Evolutionary conservation across 129 eudicot genomes (phyloP).

Genomic region (Silybum marianum): DNA sequence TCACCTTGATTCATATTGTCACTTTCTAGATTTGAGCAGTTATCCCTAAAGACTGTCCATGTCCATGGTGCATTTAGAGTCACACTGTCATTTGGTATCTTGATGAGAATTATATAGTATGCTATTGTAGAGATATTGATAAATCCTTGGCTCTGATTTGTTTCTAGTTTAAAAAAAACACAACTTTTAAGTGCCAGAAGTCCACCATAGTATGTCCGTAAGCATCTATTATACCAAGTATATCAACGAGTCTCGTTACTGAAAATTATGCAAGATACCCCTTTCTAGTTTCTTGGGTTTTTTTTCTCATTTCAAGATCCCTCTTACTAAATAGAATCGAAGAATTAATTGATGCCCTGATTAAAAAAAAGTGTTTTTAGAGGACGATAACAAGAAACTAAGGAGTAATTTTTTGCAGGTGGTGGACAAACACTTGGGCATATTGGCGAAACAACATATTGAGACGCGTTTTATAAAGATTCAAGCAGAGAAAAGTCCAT

Average conservation of each 20-base stretch:
- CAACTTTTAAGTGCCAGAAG: not conserved
- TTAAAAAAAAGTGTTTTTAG: not conserved
- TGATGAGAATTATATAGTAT: too few relatives aligned
- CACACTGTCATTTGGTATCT: too few relatives aligned
- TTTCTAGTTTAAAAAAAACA: not conserved
- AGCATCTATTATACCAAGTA: not conserved
- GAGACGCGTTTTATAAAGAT: conserved; percentile 94
- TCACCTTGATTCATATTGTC: too few relatives aligned
- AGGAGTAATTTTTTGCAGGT: conserved; percentile 57
- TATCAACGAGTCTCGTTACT: not conserved
- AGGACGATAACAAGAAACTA: not conserved
- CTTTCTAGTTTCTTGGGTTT: not conserved
- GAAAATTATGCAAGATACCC: not conserved
- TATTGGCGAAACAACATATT: conserved; percentile 88
- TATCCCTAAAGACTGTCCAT: too few relatives aligned
- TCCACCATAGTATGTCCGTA: not conserved
- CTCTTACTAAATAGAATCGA: not conserved
- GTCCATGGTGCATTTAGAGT: too few relatives aligned
- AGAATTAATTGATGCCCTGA: not conserved
- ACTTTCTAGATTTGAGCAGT: too few relatives aligned
- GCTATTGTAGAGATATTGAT: not conserved
- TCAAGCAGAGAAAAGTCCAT: conserved; percentile 94
- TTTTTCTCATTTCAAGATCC: not conserved
- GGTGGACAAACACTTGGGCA: conserved; percentile 83
- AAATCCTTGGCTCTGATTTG: not conserved